A percentile compares a stretch with the other conserved stretches of the same genome.
Evolutionary conservation across 345 rosid species (phyloP).

Genomic region (Geranium rotundifolium): DNA sequence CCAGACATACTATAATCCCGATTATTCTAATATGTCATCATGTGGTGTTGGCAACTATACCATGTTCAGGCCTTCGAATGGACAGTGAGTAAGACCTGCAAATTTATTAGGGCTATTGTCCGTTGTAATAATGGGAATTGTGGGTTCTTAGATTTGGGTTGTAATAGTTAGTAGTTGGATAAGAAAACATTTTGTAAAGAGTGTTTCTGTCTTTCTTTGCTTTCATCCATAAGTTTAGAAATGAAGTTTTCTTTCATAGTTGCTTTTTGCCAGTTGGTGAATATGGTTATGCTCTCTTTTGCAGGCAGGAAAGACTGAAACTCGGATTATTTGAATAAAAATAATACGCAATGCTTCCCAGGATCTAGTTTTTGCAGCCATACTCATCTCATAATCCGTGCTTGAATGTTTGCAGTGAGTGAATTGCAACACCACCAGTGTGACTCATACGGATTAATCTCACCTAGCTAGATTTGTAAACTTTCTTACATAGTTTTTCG

Average conservation of each 20-base stretch:
- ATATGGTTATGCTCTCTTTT: no score
- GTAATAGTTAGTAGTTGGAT: constrained; percentile 39
- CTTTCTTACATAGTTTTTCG: no score
- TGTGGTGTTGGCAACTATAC: constrained; percentile 47
- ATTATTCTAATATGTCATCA: constrained; percentile 40
- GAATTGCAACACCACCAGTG: no score
- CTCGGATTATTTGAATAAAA: no score
- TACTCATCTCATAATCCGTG: no score
- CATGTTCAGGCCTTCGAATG: constrained; percentile 63
- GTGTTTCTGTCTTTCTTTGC: constrained; percentile 23
- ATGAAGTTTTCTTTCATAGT: background rate
- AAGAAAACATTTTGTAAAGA: constrained; percentile 42
- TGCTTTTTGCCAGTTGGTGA: no score
- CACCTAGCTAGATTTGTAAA: no score
- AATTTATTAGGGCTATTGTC: constrained; percentile 10
- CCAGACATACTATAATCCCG: constrained; percentile 35
- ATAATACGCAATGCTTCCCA: no score
- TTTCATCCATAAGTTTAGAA: constrained; percentile 15
- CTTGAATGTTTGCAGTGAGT: no score
- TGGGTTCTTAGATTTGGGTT: constrained; percentile 36
- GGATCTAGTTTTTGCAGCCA: no score
- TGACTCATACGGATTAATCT: no score
- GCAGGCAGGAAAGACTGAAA: no score
- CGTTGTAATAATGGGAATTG: constrained; percentile 28
- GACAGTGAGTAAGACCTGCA: constrained; percentile 34